A percentile compares a stretch with the other conserved stretches of the same genome.
These are phyloP conservation scores for Darksidea phi DNA, from an alignment of 495 filamentous ascomycete genomes.

Conservation along the genomic window DNA sequence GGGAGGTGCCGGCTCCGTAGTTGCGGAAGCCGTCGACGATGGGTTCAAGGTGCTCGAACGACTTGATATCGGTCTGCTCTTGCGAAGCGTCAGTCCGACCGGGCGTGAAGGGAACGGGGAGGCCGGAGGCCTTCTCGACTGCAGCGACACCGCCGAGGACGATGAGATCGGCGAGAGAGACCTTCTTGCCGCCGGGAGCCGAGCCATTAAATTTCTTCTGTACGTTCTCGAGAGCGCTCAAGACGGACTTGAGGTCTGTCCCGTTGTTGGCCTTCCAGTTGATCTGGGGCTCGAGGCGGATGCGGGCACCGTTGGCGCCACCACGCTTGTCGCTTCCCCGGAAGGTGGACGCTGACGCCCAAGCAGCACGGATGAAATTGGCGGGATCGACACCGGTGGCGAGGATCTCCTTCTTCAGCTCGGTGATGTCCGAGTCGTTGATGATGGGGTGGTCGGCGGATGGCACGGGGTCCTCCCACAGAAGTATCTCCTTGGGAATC, in stretches of 20 bases:
- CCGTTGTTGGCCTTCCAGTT: slow-evolving; percentile 70
- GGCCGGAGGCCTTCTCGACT: slow-evolving; percentile 39
- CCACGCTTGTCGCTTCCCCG: slow-evolving; percentile 73
- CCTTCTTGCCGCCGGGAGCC: slow-evolving; percentile 57
- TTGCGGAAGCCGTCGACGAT: slow-evolving; percentile 69
- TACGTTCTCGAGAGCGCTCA: slow-evolving; percentile 58
- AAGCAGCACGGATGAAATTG: slow-evolving; percentile 61
- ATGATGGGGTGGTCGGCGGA: slow-evolving; percentile 54
- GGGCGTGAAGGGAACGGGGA: slow-evolving; percentile 40
- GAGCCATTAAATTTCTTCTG: slow-evolving; percentile 61
- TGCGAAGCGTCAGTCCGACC: slow-evolving; percentile 49
- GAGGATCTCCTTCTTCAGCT: slow-evolving; percentile 65
- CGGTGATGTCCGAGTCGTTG: slow-evolving; percentile 56
- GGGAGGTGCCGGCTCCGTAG: slow-evolving; percentile 60
- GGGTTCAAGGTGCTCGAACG: slow-evolving; percentile 62
- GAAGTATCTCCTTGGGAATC: slow-evolving; percentile 58
- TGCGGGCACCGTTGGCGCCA: slow-evolving; percentile 71
- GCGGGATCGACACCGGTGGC: slow-evolving; percentile 53
- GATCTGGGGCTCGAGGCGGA: slow-evolving; percentile 67
- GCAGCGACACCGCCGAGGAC: slow-evolving; percentile 59
- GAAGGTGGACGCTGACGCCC: slow-evolving; percentile 71
- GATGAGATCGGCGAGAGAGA: slow-evolving; percentile 70
- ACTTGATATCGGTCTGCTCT: slow-evolving; percentile 64
- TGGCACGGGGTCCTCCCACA: slow-evolving; percentile 69
- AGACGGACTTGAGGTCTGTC: slow-evolving; percentile 55